Conservation (phyloP, 163 green algal genomes). For the Botryococcus braunii region DNA sequence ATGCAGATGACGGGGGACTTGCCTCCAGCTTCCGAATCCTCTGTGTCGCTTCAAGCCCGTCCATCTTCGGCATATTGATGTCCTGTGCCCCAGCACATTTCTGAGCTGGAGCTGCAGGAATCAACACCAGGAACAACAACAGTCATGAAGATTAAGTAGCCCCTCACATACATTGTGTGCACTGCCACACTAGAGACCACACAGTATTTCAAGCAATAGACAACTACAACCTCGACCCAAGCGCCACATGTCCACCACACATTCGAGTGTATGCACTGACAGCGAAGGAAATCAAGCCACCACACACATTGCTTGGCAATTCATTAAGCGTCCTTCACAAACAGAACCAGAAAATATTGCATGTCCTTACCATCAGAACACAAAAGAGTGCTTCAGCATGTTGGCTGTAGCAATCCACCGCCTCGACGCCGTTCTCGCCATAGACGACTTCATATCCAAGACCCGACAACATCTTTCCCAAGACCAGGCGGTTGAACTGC, state of each 20-base stretch:
- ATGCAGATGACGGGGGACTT: too few relatives aligned
- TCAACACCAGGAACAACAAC: too few relatives aligned
- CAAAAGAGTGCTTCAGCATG: not conserved
- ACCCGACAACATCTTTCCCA: slow-evolving; percentile 6
- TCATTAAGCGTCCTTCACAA: not conserved
- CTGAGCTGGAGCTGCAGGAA: not conserved
- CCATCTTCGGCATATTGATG: not conserved
- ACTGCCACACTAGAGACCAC: not conserved
- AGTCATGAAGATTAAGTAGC: too few relatives aligned
- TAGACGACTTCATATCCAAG: not conserved
- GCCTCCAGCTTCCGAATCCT: not conserved
- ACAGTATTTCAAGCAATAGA: not conserved
- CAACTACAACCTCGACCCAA: not conserved
- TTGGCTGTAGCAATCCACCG: not conserved
- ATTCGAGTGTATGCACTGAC: not conserved
- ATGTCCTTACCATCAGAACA: not conserved
- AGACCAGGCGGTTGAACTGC: not conserved
- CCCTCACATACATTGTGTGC: too few relatives aligned
- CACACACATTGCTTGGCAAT: not conserved
- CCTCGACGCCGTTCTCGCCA: not conserved
- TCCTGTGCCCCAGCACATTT: not conserved
- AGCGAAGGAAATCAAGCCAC: not conserved
- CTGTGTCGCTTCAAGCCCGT: not conserved
- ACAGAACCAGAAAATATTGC: not conserved
- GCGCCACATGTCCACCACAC: not conserved